Conservation (phyloP, 306 rosid genomes). For the Calophaca sinica region DNA sequence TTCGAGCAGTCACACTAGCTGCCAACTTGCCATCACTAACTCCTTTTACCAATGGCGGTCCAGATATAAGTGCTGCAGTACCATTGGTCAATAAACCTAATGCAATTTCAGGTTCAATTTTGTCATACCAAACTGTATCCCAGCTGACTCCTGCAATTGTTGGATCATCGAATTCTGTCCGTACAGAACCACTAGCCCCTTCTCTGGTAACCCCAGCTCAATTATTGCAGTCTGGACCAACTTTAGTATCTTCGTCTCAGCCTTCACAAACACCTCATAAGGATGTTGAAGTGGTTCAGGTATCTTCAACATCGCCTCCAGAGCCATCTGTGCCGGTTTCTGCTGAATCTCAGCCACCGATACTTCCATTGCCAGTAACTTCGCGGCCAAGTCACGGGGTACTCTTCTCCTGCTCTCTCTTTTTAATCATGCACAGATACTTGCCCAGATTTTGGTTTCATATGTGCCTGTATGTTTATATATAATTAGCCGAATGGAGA, state of each 20-base stretch:
- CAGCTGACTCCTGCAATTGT: conserved; percentile 57
- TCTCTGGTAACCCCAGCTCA: conserved; percentile 87
- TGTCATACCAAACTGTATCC: conserved; percentile 64
- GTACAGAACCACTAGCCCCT: conserved; percentile 57
- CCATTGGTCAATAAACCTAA: conserved; percentile 64
- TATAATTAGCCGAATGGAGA: not conserved
- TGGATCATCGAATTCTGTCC: conserved; percentile 62
- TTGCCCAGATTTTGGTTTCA: not conserved
- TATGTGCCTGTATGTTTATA: not conserved
- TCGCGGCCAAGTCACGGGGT: conserved; percentile 66
- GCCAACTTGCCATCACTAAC: conserved; percentile 58
- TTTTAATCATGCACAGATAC: not conserved
- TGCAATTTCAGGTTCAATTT: conserved; percentile 56
- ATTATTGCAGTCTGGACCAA: conserved; percentile 72
- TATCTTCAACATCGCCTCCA: conserved; percentile 59
- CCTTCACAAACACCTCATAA: conserved; percentile 68
- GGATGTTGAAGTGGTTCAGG: conserved; percentile 86
- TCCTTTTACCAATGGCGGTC: conserved; percentile 55
- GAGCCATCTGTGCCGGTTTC: conserved; percentile 59
- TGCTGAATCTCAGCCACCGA: conserved; percentile 79
- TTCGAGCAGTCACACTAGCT: conserved; percentile 45
- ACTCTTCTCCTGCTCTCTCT: conserved; percentile 22
- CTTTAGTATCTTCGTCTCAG: conserved; percentile 59
- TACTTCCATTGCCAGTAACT: conserved; percentile 74
- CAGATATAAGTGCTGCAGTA: conserved; percentile 53